phyloP scores from a whole-genome alignment of 2,329 filamentous ascomycete genomes.

The Aspergillus ochraceus region DNA sequence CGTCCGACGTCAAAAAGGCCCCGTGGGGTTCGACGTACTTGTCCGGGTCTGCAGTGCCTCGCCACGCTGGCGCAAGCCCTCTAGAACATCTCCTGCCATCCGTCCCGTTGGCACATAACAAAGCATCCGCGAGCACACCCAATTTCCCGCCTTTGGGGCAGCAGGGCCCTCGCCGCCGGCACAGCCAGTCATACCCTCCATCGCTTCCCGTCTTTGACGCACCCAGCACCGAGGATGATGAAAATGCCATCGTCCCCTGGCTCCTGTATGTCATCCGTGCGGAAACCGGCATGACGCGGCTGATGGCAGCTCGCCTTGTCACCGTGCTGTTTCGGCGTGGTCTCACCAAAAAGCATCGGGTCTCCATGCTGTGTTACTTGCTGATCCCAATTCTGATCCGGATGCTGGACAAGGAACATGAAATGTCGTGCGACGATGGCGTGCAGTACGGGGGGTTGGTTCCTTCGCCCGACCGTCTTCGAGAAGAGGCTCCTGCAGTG shows the following conservation, averaged over 20 bases:
- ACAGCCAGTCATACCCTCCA: conserved; percentile 37
- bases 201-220: conserved; percentile 40
- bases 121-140: conserved; percentile 31
- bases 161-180: conserved; percentile 35
- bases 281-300: conserved; percentile 57
- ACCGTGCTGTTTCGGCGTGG: conserved; percentile 69
- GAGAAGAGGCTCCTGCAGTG: conserved; percentile 72
- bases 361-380: conserved; percentile 64
- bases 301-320: conserved; percentile 69
- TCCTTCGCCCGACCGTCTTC: conserved; percentile 53
- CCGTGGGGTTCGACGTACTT: conserved; percentile 57
- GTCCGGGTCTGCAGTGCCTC: conserved; percentile 51
- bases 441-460: conserved; percentile 38
- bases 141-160: conserved; percentile 58
- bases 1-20: conserved; percentile 49
- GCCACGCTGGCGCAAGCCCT: conserved; percentile 51
- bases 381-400: conserved; percentile 69
- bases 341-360: conserved; percentile 63
- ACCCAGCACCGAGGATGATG: conserved; percentile 57
- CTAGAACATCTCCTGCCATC: conserved; percentile 67
- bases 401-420: conserved; percentile 59
- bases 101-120: conserved; percentile 37
- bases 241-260: conserved; percentile 73
- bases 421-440: conserved; percentile 40
- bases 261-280: conserved; percentile 65